Percentiles rank a stretch among this genome's conserved stretches.
Evolutionary conservation across 1,139 yeast species (phyloP).

Genomic region (Arxiozyma telluris): DNA sequence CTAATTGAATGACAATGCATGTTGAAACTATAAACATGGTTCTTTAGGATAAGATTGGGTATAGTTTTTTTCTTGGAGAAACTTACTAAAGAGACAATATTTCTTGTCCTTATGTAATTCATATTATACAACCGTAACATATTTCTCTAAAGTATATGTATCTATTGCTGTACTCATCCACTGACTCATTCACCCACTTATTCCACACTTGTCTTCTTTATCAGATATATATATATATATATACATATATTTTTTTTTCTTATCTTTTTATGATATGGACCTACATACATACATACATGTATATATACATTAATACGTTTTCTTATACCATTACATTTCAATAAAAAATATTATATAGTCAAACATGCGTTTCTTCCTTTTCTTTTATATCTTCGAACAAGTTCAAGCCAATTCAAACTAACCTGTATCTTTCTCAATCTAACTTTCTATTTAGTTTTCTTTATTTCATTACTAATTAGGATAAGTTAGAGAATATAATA

Average conservation of each 20-base stretch:
- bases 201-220: not conserved
- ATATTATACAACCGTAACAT: not conserved
- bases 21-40: not conserved
- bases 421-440: not conserved
- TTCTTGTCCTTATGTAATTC: not conserved
- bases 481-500: not conserved
- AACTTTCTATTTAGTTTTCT: too few relatives aligned
- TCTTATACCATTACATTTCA: not conserved
- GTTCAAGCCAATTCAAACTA: too few relatives aligned
- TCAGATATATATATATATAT: too few relatives aligned
- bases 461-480: not conserved
- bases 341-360: not conserved
- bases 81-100: not conserved
- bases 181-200: not conserved
- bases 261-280: not conserved
- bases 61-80: too few relatives aligned
- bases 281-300: too few relatives aligned
- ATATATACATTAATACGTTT: not conserved
- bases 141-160: not conserved
- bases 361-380: too few relatives aligned
- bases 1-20: not conserved
- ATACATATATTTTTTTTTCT: too few relatives aligned
- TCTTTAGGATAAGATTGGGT: not conserved
- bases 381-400: too few relatives aligned
- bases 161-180: not conserved